Evolutionary conservation across 2,329 filamentous ascomycete genomes (phyloP).

Genomic region (Dothideomycetes sp.): DNA sequence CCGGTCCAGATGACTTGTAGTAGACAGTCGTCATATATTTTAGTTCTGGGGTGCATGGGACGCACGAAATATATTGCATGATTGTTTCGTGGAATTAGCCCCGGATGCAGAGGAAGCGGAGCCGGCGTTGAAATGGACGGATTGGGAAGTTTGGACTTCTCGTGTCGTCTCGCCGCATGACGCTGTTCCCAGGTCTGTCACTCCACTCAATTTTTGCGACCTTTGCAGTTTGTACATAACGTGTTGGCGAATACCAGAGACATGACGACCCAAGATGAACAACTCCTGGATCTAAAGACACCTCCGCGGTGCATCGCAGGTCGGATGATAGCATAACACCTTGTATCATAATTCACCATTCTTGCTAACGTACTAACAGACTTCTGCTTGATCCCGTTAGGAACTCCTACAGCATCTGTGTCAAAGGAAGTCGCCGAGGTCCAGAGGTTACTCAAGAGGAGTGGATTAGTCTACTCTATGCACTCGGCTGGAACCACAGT

Average conservation of each 20-base stretch:
- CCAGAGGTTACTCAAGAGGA: slow-evolving; percentile 71
- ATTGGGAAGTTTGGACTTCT: too few species aligned
- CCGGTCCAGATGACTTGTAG: background rate
- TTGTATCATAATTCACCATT: too few species aligned
- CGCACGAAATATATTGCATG: too few species aligned
- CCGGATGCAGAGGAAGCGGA: too few species aligned
- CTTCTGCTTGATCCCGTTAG: slow-evolving; percentile 82
- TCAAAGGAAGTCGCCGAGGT: slow-evolving; percentile 70
- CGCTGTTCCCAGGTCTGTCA: too few species aligned
- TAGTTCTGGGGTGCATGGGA: background rate
- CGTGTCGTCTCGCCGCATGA: too few species aligned
- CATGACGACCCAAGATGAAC: background rate
- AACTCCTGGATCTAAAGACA: slow-evolving; percentile 36
- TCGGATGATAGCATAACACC: slow-evolving; percentile 4
- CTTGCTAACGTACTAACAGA: slow-evolving; percentile 42
- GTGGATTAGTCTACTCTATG: slow-evolving; percentile 75
- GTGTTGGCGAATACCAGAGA: too few species aligned
- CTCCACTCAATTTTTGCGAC: too few species aligned
- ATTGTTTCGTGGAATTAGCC: too few species aligned
- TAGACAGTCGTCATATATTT: background rate
- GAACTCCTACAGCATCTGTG: slow-evolving; percentile 39
- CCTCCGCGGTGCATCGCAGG: slow-evolving; percentile 63
- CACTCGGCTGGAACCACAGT: slow-evolving; percentile 90
- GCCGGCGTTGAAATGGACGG: too few species aligned
- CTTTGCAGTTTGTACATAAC: too few species aligned